These are phyloP conservation scores for Arabidopsis thaliana DNA, from an alignment of 345 rosid species.

Conservation along the genomic window DNA sequence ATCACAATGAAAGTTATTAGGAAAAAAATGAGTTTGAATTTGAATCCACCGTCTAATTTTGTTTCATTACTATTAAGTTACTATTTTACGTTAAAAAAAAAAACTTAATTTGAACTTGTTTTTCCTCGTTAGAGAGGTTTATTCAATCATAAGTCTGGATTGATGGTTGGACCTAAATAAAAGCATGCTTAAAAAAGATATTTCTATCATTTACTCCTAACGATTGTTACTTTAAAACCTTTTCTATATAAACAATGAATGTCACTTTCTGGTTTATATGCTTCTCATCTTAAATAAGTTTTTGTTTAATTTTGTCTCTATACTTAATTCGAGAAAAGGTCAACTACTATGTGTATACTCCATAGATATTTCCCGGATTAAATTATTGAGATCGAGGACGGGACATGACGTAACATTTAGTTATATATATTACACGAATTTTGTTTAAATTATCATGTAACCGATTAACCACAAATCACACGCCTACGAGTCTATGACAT, in stretches of 20 bases:
- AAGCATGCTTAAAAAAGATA: neutral
- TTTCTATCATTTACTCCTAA: no score
- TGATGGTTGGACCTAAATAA: neutral
- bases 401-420: conserved; percentile 30
- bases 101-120: neutral
- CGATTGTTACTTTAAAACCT: neutral
- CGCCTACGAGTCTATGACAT: conserved; percentile 17
- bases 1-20: no score
- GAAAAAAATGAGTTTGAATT: no score
- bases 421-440: neutral
- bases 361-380: conserved; percentile 11
- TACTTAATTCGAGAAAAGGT: conserved; percentile 33
- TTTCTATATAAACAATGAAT: neutral
- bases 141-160: neutral
- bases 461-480: conserved; percentile 13
- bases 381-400: conserved; percentile 9
- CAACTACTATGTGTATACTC: conserved; percentile 20
- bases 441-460: conserved; percentile 31
- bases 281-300: neutral
- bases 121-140: neutral
- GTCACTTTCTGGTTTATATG: neutral
- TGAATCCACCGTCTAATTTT: no score
- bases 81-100: neutral
- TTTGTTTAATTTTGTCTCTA: neutral
- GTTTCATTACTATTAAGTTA: no score